phyloP scores from a whole-genome alignment of 768 basidiomycete genomes.

The Mycena filopes region DNA sequence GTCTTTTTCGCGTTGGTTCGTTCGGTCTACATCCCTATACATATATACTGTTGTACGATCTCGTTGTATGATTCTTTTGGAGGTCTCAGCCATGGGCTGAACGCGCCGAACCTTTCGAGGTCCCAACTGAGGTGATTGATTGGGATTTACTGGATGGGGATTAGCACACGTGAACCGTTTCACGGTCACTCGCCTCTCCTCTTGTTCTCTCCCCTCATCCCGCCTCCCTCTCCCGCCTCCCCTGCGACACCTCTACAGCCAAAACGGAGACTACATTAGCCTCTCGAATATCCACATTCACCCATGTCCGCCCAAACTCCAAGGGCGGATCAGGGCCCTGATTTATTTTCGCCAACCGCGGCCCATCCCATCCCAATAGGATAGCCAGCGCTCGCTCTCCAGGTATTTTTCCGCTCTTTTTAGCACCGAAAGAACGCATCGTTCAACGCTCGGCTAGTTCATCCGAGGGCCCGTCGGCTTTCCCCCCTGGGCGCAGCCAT shows the following conservation, averaged over 20 bases:
- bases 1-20: no score
- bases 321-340: conserved; percentile 19
- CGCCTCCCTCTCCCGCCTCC: not conserved
- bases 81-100: no score
- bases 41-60: no score
- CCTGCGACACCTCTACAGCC: conserved; percentile 17
- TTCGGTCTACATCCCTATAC: no score
- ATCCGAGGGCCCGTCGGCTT: conserved; percentile 20
- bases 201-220: conserved; percentile 8
- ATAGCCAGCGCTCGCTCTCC: conserved; percentile 10
- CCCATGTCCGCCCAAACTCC: conserved; percentile 24
- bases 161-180: no score
- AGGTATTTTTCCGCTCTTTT: not conserved
- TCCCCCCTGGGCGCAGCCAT: conserved; percentile 27
- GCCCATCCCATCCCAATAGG: conserved; percentile 4
- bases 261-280: not conserved
- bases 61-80: no score
- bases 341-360: conserved; percentile 24
- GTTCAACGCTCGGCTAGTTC: conserved; percentile 3
- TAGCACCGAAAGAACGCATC: not conserved
- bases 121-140: no score
- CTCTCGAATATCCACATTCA: not conserved
- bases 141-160: no score
- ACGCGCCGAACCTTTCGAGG: no score
- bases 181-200: not conserved